Conservation (phyloP, 1,284 basidiomycete genomes). For the Puccinia polysora region DNA sequence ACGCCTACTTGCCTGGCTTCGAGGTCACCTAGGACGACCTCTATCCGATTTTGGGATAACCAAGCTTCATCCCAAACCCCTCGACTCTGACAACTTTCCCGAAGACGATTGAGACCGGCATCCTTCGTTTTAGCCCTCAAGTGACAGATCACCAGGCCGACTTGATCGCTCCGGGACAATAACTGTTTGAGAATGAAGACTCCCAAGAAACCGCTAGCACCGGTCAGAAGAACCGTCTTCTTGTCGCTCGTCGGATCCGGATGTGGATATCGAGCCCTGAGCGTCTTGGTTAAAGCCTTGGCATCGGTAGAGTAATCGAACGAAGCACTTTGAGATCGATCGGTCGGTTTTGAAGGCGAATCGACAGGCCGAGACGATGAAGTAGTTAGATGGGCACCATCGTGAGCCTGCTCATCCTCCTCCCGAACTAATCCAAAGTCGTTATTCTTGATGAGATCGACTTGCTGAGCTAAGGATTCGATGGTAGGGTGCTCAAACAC, state of each 20-base stretch:
- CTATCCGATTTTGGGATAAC: slow-evolving; percentile 66
- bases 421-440: slow-evolving; percentile 70
- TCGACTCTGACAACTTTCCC: slow-evolving; percentile 71
- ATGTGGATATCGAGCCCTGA: slow-evolving; percentile 63
- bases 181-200: slow-evolving; percentile 85
- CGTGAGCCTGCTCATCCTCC: slow-evolving; percentile 50
- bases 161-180: slow-evolving; percentile 61
- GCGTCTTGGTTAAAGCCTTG: slow-evolving; percentile 61
- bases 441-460: slow-evolving; percentile 71
- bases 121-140: slow-evolving; percentile 69
- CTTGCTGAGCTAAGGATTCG: slow-evolving; percentile 68
- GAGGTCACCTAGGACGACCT: slow-evolving; percentile 85
- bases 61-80: slow-evolving; percentile 92
- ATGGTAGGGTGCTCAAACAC: slow-evolving; percentile 92
- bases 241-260: slow-evolving; percentile 59
- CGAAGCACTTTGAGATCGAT: slow-evolving; percentile 41
- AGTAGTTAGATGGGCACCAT: slow-evolving; percentile 49
- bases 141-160: slow-evolving; percentile 84
- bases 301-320: slow-evolving; percentile 76
- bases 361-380: not conserved
- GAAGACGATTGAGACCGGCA: slow-evolving; percentile 68
- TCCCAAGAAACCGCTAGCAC: slow-evolving; percentile 94
- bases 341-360: slow-evolving; percentile 47
- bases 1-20: slow-evolving; percentile 73
- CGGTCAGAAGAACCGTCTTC: slow-evolving; percentile 84